Percentiles rank a stretch among this genome's conserved stretches.
Conservation (phyloP, 306 rosid genomes). For the Cercis canadensis region DNA sequence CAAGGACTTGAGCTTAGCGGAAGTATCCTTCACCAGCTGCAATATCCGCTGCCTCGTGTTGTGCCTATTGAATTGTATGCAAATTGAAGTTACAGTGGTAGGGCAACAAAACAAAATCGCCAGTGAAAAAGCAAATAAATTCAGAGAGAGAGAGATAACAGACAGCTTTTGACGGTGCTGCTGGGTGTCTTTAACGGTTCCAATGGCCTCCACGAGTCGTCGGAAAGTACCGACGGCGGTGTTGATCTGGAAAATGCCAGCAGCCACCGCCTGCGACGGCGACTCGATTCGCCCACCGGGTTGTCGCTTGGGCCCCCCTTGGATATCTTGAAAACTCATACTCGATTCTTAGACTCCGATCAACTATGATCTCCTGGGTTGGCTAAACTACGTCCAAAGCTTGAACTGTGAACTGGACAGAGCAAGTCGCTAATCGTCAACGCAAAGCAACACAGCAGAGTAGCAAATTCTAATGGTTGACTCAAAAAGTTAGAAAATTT, state of each 20-base stretch:
- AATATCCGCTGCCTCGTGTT: slow-evolving; percentile 68
- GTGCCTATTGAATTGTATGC: slow-evolving; percentile 49
- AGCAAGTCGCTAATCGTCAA: neutral
- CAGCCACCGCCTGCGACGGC: slow-evolving; percentile 67
- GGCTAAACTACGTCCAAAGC: neutral
- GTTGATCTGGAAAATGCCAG: slow-evolving; percentile 85
- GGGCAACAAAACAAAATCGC: neutral
- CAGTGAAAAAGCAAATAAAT: too few relatives aligned
- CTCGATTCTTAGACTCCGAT: neutral
- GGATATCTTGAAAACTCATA: slow-evolving; percentile 31
- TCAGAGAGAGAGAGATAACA: slow-evolving; percentile 1
- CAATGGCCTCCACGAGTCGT: slow-evolving; percentile 72
- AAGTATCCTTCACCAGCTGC: slow-evolving; percentile 76
- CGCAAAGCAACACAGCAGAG: neutral
- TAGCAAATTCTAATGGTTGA: too few relatives aligned
- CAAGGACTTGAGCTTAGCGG: slow-evolving; percentile 72
- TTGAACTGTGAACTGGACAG: too few relatives aligned
- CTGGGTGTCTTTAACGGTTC: slow-evolving; percentile 75
- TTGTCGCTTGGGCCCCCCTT: slow-evolving; percentile 3
- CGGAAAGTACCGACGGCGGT: slow-evolving; percentile 75
- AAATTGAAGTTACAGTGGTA: neutral
- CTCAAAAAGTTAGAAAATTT: too few relatives aligned
- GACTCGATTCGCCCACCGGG: slow-evolving; percentile 1
- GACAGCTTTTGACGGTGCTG: slow-evolving; percentile 77
- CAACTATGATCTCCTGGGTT: neutral